phyloP scores from a whole-genome alignment of 768 basidiomycete genomes.

The Clavulina sp. region DNA sequence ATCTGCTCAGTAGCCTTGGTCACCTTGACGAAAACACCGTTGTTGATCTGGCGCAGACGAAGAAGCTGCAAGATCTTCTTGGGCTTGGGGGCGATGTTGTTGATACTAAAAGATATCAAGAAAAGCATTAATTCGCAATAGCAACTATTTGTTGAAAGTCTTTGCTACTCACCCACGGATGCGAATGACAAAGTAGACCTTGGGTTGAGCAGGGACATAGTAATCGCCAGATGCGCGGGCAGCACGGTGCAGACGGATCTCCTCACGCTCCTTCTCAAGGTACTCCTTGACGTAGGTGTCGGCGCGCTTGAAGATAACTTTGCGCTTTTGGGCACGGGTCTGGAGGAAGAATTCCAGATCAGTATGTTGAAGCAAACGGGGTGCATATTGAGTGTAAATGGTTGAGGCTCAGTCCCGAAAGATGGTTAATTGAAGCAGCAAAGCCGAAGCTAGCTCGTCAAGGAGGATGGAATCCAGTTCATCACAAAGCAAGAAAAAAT shows the following conservation, averaged over 20 bases:
- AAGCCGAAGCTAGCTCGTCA: slow-evolving; percentile 58
- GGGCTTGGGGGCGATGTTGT: slow-evolving; percentile 98
- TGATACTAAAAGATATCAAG: slow-evolving; percentile 52
- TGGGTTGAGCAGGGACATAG: slow-evolving; percentile 92
- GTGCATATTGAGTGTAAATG: slow-evolving; percentile 12
- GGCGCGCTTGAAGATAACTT: slow-evolving; percentile 97
- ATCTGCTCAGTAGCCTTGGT: slow-evolving; percentile 94
- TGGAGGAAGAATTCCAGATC: slow-evolving; percentile 19
- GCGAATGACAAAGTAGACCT: slow-evolving; percentile 94
- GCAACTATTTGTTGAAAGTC: not conserved
- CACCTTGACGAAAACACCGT: slow-evolving; percentile 94
- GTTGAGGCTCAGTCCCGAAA: slow-evolving; percentile 63
- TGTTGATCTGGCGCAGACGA: slow-evolving; percentile 98
- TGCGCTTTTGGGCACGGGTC: slow-evolving; percentile 83
- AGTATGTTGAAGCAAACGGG: slow-evolving; percentile 5
- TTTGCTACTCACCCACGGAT: slow-evolving; percentile 67
- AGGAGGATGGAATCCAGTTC: slow-evolving; percentile 55
- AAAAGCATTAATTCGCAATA: not conserved
- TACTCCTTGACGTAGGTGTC: slow-evolving; percentile 98
- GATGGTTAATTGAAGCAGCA: slow-evolving; percentile 87
- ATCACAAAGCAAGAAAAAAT: slow-evolving; percentile 35
- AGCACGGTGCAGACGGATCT: slow-evolving; percentile 84
- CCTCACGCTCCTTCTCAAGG: slow-evolving; percentile 79
- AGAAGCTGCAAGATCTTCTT: slow-evolving; percentile 98
- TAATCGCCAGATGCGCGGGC: slow-evolving; percentile 87